Evolutionary conservation across 768 basidiomycete genomes (phyloP).

Genomic region (Pisolithus orientalis): DNA sequence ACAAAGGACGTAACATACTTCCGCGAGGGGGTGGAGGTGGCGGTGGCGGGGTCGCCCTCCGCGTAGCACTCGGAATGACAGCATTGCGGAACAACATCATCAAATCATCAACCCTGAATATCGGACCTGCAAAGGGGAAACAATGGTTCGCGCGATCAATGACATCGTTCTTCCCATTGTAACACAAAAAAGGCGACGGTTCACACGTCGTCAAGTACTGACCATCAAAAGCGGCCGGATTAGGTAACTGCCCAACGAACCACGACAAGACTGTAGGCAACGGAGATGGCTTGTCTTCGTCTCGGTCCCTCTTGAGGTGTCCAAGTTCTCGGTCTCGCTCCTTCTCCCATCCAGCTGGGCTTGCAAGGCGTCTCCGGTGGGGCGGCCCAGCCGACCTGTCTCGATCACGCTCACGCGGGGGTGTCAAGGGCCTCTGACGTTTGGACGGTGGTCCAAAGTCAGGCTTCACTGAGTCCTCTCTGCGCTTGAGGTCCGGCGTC

Average conservation of each 20-base stretch:
- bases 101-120: slow-evolving; percentile 86
- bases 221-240: slow-evolving; percentile 79
- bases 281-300: slow-evolving; percentile 43
- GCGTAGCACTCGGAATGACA: slow-evolving; percentile 59
- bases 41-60: slow-evolving; percentile 51
- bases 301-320: slow-evolving; percentile 34
- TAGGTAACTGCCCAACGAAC: slow-evolving; percentile 80
- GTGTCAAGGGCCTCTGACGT: slow-evolving; percentile 41
- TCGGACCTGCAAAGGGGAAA: slow-evolving; percentile 53
- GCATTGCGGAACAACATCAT: slow-evolving; percentile 81
- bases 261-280: slow-evolving; percentile 62
- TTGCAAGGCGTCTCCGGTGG: slow-evolving; percentile 34
- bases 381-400: slow-evolving; percentile 33
- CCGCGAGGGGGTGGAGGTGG: slow-evolving; percentile 45
- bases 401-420: slow-evolving; percentile 45
- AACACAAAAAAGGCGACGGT: slow-evolving; percentile 6
- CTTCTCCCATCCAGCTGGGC: slow-evolving; percentile 36
- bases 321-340: slow-evolving; percentile 39
- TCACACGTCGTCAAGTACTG: slow-evolving; percentile 20
- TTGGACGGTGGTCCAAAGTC: slow-evolving; percentile 37
- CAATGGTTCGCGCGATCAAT: slow-evolving; percentile 3
- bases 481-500: slow-evolving; percentile 33
- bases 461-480: slow-evolving; percentile 36
- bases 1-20: slow-evolving; percentile 3
- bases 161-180: slow-evolving; percentile 5